These are phyloP conservation scores for Zygosaccharomyces pseudobailii DNA, from an alignment of 1,139 yeast species.

Conservation along the genomic window DNA sequence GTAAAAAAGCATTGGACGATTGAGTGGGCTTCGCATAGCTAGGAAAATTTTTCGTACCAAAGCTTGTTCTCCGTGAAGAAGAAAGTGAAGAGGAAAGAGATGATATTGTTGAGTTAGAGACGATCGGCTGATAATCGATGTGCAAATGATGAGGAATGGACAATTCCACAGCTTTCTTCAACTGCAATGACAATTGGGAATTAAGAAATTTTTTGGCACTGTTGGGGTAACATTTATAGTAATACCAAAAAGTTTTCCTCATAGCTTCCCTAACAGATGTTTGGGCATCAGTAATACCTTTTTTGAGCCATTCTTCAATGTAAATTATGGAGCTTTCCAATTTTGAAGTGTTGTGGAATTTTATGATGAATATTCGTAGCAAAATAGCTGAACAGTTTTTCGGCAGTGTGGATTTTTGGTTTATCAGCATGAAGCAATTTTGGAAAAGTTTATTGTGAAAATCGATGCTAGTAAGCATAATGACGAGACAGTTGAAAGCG, in stretches of 20 bases:
- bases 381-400: slow-evolving; percentile 67
- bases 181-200: slow-evolving; percentile 39
- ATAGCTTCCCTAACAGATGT: slow-evolving; percentile 75
- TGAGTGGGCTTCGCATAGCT: slow-evolving; percentile 35
- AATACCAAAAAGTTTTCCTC: slow-evolving; percentile 71
- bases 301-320: slow-evolving; percentile 49
- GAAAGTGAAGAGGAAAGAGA: slow-evolving; percentile 3
- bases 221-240: slow-evolving; percentile 46
- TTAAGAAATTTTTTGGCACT: slow-evolving; percentile 39
- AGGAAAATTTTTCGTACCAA: slow-evolving; percentile 25
- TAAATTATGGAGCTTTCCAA: slow-evolving; percentile 41
- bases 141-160: slow-evolving; percentile 43
- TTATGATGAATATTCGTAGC: slow-evolving; percentile 57
- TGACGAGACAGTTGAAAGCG: slow-evolving; percentile 60
- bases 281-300: slow-evolving; percentile 73
- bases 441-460: slow-evolving; percentile 51
- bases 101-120: slow-evolving; percentile 8
- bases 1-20: slow-evolving; percentile 18
- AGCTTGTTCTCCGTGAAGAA: slow-evolving; percentile 18
- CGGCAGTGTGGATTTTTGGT: slow-evolving; percentile 68
- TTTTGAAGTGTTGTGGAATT: slow-evolving; percentile 39
- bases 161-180: slow-evolving; percentile 52
- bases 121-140: slow-evolving; percentile 19
- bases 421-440: slow-evolving; percentile 48
- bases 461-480: slow-evolving; percentile 53